phyloP scores from a whole-genome alignment of 2,329 filamentous ascomycete genomes.

The Trichoderma asperellum region DNA sequence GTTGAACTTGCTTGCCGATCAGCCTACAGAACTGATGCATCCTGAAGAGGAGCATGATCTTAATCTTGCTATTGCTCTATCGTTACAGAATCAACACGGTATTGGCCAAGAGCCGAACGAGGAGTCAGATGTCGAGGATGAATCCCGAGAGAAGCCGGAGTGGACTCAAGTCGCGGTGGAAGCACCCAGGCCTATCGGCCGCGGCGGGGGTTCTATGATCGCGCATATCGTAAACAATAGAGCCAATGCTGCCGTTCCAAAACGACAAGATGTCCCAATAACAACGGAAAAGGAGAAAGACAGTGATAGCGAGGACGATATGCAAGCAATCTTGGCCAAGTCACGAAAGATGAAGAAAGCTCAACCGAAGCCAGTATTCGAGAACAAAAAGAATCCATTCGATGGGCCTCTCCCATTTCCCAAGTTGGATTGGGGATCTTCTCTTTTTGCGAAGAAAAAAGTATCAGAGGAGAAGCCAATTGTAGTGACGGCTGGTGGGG shows the following conservation, averaged over 20 bases:
- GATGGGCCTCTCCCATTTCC: constrained; percentile 89
- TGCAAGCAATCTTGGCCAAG: constrained; percentile 74
- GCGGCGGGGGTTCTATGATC: constrained; percentile 62
- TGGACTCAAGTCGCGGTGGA: constrained; percentile 61
- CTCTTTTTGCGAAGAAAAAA: constrained; percentile 55
- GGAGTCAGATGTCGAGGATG: constrained; percentile 53
- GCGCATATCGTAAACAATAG: constrained; percentile 76
- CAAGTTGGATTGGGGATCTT: constrained; percentile 72
- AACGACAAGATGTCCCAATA: constrained; percentile 36
- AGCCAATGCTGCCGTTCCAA: constrained; percentile 63
- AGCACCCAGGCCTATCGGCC: constrained; percentile 53
- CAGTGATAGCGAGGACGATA: constrained; percentile 79
- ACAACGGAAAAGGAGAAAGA: constrained; percentile 36
- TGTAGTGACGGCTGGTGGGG: constrained; percentile 28
- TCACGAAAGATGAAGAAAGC: constrained; percentile 64
- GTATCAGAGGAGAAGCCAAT: constrained; percentile 34
- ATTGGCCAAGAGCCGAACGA: constrained; percentile 44
- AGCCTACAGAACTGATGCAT: constrained; percentile 45
- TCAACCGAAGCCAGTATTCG: constrained; percentile 44
- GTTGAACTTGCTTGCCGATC: constrained; percentile 32
- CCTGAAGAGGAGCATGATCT: constrained; percentile 64
- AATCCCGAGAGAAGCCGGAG: constrained; percentile 49
- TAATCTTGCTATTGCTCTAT: constrained; percentile 81
- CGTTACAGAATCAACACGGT: constrained; percentile 68
- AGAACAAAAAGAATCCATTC: constrained; percentile 66